Evolutionary conservation across 176 grass and related monocot species (phyloP), one percentile per base, ranked within the genome.

Genomic region (Alloteropsis semialata): DNA sequence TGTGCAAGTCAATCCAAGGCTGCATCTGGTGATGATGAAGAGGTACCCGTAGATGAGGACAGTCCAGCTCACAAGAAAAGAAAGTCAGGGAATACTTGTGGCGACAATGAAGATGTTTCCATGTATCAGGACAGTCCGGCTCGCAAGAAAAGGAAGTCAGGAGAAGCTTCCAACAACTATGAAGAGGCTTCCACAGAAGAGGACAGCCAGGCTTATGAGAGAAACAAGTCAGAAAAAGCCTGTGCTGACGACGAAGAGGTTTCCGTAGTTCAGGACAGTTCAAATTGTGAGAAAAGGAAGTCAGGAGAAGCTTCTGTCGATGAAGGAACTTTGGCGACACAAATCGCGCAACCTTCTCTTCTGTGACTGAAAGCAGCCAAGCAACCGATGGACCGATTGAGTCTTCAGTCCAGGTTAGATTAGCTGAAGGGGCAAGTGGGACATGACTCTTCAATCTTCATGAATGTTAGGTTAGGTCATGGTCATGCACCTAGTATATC

Each of bases 331-430:
- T 49, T 25, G 12, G 53, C 1, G 6, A 42, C 3, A 15, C 56
- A 82, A 65, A 28, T 27, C 44, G 28, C 0, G 0, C 71, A 71
- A 60, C 63, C 65, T 72, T 71, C 83, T 21, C n/a, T n/a, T 71
- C 83, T 19, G 77, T 72, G 75, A 83, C 67, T 49, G 24, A 77
- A 76, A 65, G 57, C 28, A 90, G 29, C 28, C 46, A 62, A 83
- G 65, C 25, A 29, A 44, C 75, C 29, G 60, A 68, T 67, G 28
- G 65, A 65, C 29, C 0, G 39, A 59, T 51, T 84, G 49, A 13
- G 76, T 32, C 46, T 39, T 84, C 62, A 70, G 56, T 32, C 60
- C 24, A 77, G 43, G 65, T 72, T 82, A 46, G 65, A 82, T 78
- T 81, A 61, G 43, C 12, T 53, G 45, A 68, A 57, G 41, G 10